Base-by-base conservation (phyloP, 2,329 filamentous ascomycete species). In the Colletotrichum zoysiae region DNA sequence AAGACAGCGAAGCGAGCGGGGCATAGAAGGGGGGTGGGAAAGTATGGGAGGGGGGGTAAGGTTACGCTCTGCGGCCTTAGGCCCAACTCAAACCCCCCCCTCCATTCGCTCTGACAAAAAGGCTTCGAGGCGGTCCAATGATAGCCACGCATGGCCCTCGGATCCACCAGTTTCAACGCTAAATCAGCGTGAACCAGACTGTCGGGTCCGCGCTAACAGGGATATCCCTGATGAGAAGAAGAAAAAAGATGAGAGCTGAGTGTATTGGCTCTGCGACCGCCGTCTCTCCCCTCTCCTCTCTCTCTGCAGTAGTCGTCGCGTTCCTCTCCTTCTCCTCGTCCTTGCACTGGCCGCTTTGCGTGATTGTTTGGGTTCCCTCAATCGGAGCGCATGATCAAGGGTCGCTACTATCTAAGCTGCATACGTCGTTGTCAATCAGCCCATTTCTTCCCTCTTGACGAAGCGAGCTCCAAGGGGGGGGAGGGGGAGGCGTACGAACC, bases 351-450 rank as follows among this genome's bases (percentile, higher is more conserved):
- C 35, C 30, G 2, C 40, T 42, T 55, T 69, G 60, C 40, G 55
- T 69, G 33, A 60, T 71, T 55, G 38, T 64, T 60, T 59, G 42
- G n/a, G 16, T 46, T 42, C 51, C 3, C 30, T 64, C 65, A 69
- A 65, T 60, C 40, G 59, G 44, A 56, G 35, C 33, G 46, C 65
- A 53, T 56, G 69, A 46, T 56, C 53, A 55, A 64, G 65, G 65
- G 46, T 69, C 48, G 56, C 62, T 42, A 30, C 30, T 30, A 30
- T 30, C 2, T 30, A 23, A 46, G 48, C 40, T 44, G 62, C 67
- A 66, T 71, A 42, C 48, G 53, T 56, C 55, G 51, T 60, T 57
- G 66, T 40, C 23, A 50, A 72, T 69, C 70, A 65, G 59, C 59
- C 70, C 70, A 70, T 72, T 70, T 40, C 48, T 62, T 42, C 30